Evolutionary conservation across 2,329 filamentous ascomycete species (phyloP).

Genomic region (Stachybotrys echinatus): DNA sequence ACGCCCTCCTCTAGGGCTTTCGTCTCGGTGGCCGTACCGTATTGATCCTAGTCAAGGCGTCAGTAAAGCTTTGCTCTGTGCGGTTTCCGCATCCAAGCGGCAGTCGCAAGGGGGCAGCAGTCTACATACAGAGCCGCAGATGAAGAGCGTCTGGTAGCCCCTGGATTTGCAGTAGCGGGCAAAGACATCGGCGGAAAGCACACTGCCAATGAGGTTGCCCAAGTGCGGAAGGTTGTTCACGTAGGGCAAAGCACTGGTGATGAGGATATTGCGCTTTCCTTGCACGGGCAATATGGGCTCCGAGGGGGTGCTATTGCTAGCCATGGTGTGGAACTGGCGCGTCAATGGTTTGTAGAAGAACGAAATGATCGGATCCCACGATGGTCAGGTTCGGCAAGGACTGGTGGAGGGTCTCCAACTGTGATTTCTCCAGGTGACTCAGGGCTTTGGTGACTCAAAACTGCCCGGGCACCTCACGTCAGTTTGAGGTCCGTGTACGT

Average conservation of each 20-base stretch:
- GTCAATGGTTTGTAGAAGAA: no score
- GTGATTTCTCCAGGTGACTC: no score
- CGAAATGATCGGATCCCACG: no score
- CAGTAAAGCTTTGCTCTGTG: neutral
- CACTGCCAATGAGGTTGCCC: conserved; percentile 82
- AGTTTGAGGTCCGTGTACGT: no score
- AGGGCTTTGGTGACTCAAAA: neutral
- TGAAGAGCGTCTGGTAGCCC: conserved; percentile 72
- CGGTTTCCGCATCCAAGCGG: neutral
- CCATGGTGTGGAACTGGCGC: conserved; percentile 10
- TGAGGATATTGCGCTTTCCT: conserved; percentile 80
- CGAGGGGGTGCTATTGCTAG: conserved; percentile 7
- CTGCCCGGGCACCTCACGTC: no score
- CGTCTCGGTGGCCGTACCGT: conserved; percentile 92
- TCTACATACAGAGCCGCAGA: conserved; percentile 59
- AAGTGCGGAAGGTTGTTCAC: conserved; percentile 73
- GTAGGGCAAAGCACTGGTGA: conserved; percentile 89
- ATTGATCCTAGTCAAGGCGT: conserved; percentile 59
- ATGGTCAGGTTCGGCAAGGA: no score
- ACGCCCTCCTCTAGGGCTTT: conserved; percentile 87
- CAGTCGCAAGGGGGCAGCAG: neutral
- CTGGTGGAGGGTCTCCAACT: neutral
- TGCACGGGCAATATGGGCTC: conserved; percentile 55
- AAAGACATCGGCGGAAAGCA: conserved; percentile 85
- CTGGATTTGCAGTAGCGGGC: conserved; percentile 75